Percentiles rank a stretch among this genome's conserved stretches.
Evolutionary conservation across 2,329 filamentous ascomycete genomes (phyloP).

Genomic region (Teratosphaeriaceae sp.): DNA sequence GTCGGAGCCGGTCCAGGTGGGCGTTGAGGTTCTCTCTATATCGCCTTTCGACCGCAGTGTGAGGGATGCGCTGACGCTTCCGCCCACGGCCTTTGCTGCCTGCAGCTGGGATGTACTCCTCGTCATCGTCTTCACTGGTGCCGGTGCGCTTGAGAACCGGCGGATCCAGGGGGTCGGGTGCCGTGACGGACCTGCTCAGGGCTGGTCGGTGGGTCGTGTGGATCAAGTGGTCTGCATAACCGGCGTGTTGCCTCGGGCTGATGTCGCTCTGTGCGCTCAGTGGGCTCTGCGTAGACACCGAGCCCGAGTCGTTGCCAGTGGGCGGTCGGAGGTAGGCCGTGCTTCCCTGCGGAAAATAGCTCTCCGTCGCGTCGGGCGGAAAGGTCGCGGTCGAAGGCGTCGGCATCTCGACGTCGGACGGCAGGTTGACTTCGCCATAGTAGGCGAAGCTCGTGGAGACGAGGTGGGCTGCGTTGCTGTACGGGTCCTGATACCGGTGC

Average conservation of each 20-base stretch:
- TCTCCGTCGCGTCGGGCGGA: constrained; percentile 17
- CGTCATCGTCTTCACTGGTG: constrained; percentile 26
- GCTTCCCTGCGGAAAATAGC: constrained; percentile 15
- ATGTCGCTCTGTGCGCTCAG: constrained; percentile 15
- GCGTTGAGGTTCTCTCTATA: constrained; percentile 32
- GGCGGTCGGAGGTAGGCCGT: constrained; percentile 14
- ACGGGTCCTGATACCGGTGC: constrained; percentile 16
- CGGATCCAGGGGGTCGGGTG: constrained; percentile 16
- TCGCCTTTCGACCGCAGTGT: constrained; percentile 30
- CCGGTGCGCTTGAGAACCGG: constrained; percentile 16
- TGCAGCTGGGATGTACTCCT: constrained; percentile 20
- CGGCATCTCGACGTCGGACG: constrained; percentile 23
- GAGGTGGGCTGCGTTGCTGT: constrained; percentile 14
- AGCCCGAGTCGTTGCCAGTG: constrained; percentile 10
- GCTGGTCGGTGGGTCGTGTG: constrained; percentile 13
- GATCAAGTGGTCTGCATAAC: constrained; percentile 5
- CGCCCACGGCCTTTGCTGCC: constrained; percentile 19
- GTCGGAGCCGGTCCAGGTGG: constrained; percentile 28
- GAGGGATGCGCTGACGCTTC: constrained; percentile 30
- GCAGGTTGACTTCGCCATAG: constrained; percentile 18
- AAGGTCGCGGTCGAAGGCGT: constrained; percentile 22
- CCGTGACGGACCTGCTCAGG: constrained; percentile 20
- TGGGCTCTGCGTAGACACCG: constrained; percentile 17
- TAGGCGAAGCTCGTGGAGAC: constrained; percentile 21
- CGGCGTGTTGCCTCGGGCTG: constrained; percentile 7